These are phyloP conservation scores for Trichoderma pleuroti DNA, from an alignment of 2,329 filamentous ascomycete genomes.

Conservation along the genomic window DNA sequence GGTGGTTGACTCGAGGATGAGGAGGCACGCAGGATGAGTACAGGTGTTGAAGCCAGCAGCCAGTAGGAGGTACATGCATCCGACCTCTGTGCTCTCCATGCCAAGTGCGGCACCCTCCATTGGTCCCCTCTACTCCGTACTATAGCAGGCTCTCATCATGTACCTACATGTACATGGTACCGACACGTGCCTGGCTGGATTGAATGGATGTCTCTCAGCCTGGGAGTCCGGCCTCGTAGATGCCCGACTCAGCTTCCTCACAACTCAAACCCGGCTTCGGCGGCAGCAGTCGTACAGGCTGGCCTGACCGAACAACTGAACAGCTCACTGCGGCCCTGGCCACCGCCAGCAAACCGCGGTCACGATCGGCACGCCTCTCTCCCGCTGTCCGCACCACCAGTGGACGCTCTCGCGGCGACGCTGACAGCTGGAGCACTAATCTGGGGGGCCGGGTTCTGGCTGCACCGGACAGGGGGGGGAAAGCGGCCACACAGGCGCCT, in stretches of 20 bases:
- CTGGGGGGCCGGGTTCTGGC: slow-evolving; percentile 25
- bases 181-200: background rate
- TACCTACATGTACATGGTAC: background rate
- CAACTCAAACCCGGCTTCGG: slow-evolving; percentile 7
- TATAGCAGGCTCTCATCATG: background rate
- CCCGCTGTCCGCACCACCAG: background rate
- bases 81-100: background rate
- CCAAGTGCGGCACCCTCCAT: background rate
- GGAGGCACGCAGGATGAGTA: background rate
- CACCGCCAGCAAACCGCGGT: slow-evolving; percentile 6
- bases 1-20: background rate
- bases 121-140: no score
- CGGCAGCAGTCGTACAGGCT: no score
- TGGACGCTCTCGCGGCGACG: slow-evolving; percentile 2
- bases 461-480: slow-evolving; percentile 6
- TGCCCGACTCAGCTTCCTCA: slow-evolving; percentile 3
- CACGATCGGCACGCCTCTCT: slow-evolving; percentile 12
- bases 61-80: background rate
- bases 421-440: slow-evolving; percentile 27
- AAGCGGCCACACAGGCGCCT: background rate
- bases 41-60: background rate
- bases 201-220: background rate
- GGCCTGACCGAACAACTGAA: slow-evolving; percentile 8
- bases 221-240: background rate
- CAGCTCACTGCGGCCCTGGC: slow-evolving; percentile 12